Percentiles rank a stretch among this genome's conserved stretches.
These are phyloP conservation scores for Boletus subcaerulescens DNA, from an alignment of 768 basidiomycete genomes.

Conservation along the genomic window DNA sequence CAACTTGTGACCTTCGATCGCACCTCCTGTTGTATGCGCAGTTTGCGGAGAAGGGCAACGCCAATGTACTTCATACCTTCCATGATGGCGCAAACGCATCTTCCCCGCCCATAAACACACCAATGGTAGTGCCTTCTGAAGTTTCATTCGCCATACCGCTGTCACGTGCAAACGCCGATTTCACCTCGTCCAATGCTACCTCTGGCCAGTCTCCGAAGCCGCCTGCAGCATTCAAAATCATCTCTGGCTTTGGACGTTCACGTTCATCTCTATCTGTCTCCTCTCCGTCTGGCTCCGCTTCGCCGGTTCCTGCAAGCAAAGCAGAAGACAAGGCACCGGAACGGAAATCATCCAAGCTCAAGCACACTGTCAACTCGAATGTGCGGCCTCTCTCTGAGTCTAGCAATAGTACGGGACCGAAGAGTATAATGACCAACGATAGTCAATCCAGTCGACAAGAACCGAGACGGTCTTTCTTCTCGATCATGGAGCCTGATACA, in stretches of 20 bases:
- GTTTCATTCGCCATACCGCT: conserved; percentile 48
- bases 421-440: conserved; percentile 56
- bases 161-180: conserved; percentile 50
- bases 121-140: conserved; percentile 54
- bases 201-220: conserved; percentile 37
- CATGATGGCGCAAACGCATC: conserved; percentile 38
- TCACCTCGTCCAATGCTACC: conserved; percentile 29
- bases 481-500: conserved; percentile 29
- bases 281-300: conserved; percentile 29
- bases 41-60: conserved; percentile 67
- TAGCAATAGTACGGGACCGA: conserved; percentile 55
- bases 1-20: conserved; percentile 78
- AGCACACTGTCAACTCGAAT: conserved; percentile 34
- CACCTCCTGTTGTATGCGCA: conserved; percentile 78
- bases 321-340: conserved; percentile 20
- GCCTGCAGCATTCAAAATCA: conserved; percentile 62
- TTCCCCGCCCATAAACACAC: background rate
- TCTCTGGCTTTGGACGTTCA: conserved; percentile 62
- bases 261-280: conserved; percentile 53
- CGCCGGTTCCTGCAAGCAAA: conserved; percentile 25
- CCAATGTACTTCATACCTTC: conserved; percentile 54
- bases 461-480: conserved; percentile 35
- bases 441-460: conserved; percentile 42
- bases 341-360: conserved; percentile 36
- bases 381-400: conserved; percentile 58